phyloP scores from a whole-genome alignment of 2,329 filamentous ascomycete species.

The Leptographium wingfieldii region DNA sequence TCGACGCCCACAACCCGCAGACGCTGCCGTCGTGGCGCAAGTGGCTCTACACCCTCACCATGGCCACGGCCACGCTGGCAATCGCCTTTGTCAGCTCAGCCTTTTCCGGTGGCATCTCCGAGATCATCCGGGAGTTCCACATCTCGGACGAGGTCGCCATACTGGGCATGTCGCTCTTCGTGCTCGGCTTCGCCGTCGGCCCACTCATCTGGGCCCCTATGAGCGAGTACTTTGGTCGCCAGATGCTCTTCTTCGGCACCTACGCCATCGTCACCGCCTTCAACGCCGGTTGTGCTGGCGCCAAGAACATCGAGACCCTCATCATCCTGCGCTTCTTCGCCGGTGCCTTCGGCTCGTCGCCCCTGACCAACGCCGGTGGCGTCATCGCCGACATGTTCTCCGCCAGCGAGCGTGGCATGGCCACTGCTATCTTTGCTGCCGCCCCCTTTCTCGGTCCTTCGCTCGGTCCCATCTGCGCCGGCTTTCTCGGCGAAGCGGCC shows the following conservation, averaged over 20 bases:
- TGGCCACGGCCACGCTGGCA: slow-evolving; percentile 54
- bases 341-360: slow-evolving; percentile 47
- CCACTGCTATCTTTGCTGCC: slow-evolving; percentile 50
- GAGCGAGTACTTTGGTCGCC: slow-evolving; percentile 45
- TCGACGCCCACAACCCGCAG: slow-evolving; percentile 57
- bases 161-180: slow-evolving; percentile 49
- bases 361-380: slow-evolving; percentile 49
- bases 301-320: slow-evolving; percentile 43
- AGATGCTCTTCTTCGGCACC: slow-evolving; percentile 45
- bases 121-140: slow-evolving; percentile 42
- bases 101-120: slow-evolving; percentile 43
- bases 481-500: slow-evolving; percentile 49
- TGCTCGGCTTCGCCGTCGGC: slow-evolving; percentile 43
- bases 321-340: slow-evolving; percentile 53
- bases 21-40: slow-evolving; percentile 43
- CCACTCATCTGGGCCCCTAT: slow-evolving; percentile 47
- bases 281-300: slow-evolving; percentile 45
- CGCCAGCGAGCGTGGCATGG: slow-evolving; percentile 38
- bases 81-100: slow-evolving; percentile 60
- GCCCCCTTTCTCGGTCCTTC: slow-evolving; percentile 54
- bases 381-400: slow-evolving; percentile 50
- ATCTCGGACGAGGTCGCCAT: slow-evolving; percentile 40
- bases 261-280: slow-evolving; percentile 47
- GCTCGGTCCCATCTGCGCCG: slow-evolving; percentile 51
- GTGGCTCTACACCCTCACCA: slow-evolving; percentile 51